Conservation (phyloP, 1,139 yeast species). For the Zygotorulaspora mrakii region DNA sequence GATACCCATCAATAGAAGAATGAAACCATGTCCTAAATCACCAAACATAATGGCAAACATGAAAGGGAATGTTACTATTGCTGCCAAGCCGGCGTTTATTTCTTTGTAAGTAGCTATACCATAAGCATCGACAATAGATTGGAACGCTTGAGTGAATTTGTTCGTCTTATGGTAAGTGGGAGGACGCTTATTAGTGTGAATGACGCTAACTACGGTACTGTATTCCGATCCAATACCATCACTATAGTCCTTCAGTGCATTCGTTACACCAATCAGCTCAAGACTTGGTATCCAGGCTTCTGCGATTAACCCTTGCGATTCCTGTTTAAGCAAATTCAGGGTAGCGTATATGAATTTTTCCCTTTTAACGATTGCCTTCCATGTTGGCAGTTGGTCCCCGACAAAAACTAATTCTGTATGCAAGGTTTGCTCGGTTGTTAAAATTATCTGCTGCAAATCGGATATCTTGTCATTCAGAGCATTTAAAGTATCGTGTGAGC, state of each 20-base stretch:
- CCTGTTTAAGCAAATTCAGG: constrained; percentile 65
- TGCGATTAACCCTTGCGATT: constrained; percentile 60
- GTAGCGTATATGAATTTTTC: constrained; percentile 68
- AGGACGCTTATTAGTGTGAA: constrained; percentile 65
- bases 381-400: constrained; percentile 58
- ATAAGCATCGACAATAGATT: constrained; percentile 73
- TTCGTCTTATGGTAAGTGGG: constrained; percentile 77
- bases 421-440: constrained; percentile 54
- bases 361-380: constrained; percentile 66
- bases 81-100: constrained; percentile 77
- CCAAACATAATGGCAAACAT: constrained; percentile 90
- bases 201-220: constrained; percentile 62
- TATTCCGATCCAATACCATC: constrained; percentile 43
- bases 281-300: constrained; percentile 81
- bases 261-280: constrained; percentile 40
- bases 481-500: constrained; percentile 38
- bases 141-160: constrained; percentile 74
- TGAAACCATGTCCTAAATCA: constrained; percentile 77
- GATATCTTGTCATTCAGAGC: constrained; percentile 47
- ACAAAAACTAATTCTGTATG: constrained; percentile 66
- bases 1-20: constrained; percentile 57
- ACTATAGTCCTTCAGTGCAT: constrained; percentile 39
- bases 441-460: constrained; percentile 58
- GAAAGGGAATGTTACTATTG: constrained; percentile 76
- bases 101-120: constrained; percentile 76